A percentile compares a stretch with the other conserved stretches of the same genome.
phyloP scores from a whole-genome alignment of 306 rosid genomes.

The Psophocarpus tetragonolobus region DNA sequence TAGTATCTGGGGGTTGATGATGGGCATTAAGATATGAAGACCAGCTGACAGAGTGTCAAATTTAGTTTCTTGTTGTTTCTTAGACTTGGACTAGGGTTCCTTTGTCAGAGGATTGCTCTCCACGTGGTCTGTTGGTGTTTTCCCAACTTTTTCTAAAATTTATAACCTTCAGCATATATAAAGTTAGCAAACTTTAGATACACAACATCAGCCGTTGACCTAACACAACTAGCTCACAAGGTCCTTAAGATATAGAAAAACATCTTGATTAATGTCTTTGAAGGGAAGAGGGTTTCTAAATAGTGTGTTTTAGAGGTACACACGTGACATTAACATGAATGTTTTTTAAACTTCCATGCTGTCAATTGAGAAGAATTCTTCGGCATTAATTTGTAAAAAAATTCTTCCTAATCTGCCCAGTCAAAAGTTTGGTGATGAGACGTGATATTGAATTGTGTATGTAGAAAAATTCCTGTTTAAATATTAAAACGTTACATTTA shows the following conservation, averaged over 20 bases:
- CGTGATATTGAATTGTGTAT: background rate
- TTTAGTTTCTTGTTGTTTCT: background rate
- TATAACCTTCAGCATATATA: background rate
- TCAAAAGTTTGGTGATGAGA: slow-evolving; percentile 4
- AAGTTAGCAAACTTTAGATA: background rate
- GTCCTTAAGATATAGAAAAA: no score
- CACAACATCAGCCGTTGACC: no score
- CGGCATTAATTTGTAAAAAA: slow-evolving; percentile 25
- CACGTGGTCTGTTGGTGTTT: background rate
- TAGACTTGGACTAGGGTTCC: background rate
- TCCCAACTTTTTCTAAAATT: background rate
- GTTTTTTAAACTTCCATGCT: background rate
- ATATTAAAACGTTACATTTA: slow-evolving; percentile 7
- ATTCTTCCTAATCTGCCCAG: slow-evolving; percentile 12
- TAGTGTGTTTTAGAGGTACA: no score
- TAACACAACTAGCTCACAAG: background rate
- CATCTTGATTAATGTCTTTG: no score
- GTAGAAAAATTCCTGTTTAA: slow-evolving; percentile 5
- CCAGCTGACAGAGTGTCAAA: background rate
- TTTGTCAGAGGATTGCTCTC: background rate
- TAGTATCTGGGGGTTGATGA: background rate
- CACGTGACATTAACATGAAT: background rate
- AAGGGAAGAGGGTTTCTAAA: no score
- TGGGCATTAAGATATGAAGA: background rate
- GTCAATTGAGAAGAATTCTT: slow-evolving; percentile 19